Percentiles rank a stretch among this genome's conserved stretches.
phyloP scores from a whole-genome alignment of 257 asterid species.

The Penstemon davidsonii region DNA sequence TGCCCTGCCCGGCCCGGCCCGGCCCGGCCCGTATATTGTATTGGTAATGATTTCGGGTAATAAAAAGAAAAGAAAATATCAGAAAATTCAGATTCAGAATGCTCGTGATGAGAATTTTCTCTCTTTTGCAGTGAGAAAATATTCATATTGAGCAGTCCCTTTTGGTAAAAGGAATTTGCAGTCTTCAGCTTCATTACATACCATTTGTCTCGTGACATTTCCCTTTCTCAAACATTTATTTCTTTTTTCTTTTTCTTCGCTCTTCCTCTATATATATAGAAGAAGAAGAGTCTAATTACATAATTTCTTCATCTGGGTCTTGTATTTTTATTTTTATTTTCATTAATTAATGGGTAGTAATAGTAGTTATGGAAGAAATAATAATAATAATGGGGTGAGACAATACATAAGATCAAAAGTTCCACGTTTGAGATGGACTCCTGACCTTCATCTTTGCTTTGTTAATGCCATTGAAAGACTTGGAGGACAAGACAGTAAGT shows the following conservation, averaged over 20 bases:
- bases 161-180: not conserved
- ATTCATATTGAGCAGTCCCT: too few species aligned
- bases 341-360: not conserved
- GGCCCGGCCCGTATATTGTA: too few species aligned
- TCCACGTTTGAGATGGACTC: conserved; percentile 84
- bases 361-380: conserved; percentile 57
- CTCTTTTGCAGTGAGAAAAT: too few species aligned
- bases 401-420: conserved; percentile 76
- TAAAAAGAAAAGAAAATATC: too few species aligned
- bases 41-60: too few species aligned
- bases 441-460: conserved; percentile 82
- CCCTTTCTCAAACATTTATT: not conserved
- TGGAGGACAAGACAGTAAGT: conserved; percentile 72
- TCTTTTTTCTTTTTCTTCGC: not conserved
- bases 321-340: too few species aligned
- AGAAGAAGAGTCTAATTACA: not conserved
- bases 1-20: too few species aligned
- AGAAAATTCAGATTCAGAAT: too few species aligned
- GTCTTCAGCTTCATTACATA: not conserved
- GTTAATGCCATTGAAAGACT: conserved; percentile 65
- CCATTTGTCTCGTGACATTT: conserved; percentile 16
- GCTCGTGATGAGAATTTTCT: too few species aligned
- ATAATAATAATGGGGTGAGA: conserved; percentile 49
- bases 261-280: not conserved
- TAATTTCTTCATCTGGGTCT: not conserved